A percentile compares a stretch with the other conserved stretches of the same genome.
Conservation (phyloP, 305 asterid species). For the Fraxinus ornus region DNA sequence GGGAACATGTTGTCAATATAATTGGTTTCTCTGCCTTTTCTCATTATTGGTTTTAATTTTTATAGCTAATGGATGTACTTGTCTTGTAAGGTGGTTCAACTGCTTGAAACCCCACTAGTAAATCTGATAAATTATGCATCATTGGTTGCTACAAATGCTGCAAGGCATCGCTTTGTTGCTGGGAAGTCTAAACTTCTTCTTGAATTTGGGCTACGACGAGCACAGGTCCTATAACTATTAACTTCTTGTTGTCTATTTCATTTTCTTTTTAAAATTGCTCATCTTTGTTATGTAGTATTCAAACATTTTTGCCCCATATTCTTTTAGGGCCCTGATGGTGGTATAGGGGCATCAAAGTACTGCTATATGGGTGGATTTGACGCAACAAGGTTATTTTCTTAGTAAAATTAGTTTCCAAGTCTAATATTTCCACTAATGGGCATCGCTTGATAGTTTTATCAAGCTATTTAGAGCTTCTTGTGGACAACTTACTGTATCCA, state of each 20-base stretch:
- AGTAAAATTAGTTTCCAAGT: neutral
- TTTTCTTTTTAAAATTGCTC: constrained; percentile 21
- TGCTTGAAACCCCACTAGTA: constrained; percentile 91
- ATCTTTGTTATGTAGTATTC: constrained; percentile 16
- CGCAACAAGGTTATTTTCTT: constrained; percentile 79
- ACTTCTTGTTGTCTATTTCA: neutral
- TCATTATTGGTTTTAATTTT: constrained; percentile 14
- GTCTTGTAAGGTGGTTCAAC: constrained; percentile 81
- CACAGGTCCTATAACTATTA: constrained; percentile 56
- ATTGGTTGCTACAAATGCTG: constrained; percentile 95
- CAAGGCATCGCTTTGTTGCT: constrained; percentile 98
- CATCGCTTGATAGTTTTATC: neutral
- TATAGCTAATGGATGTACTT: constrained; percentile 20
- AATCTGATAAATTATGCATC: constrained; percentile 93
- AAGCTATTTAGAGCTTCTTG: constrained; percentile 16
- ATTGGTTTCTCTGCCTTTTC: neutral
- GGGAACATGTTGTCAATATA: neutral
- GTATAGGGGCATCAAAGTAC: constrained; percentile 94
- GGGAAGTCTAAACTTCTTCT: constrained; percentile 91
- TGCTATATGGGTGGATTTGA: constrained; percentile 99
- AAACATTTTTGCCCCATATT: constrained; percentile 25
- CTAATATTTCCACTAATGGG: neutral
- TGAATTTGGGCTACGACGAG: constrained; percentile 93
- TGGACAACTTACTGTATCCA: constrained; percentile 11
- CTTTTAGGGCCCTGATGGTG: constrained; percentile 97